phyloP scores from a whole-genome alignment of 805 yeast genomes.

The Lachancea quebecensis region DNA sequence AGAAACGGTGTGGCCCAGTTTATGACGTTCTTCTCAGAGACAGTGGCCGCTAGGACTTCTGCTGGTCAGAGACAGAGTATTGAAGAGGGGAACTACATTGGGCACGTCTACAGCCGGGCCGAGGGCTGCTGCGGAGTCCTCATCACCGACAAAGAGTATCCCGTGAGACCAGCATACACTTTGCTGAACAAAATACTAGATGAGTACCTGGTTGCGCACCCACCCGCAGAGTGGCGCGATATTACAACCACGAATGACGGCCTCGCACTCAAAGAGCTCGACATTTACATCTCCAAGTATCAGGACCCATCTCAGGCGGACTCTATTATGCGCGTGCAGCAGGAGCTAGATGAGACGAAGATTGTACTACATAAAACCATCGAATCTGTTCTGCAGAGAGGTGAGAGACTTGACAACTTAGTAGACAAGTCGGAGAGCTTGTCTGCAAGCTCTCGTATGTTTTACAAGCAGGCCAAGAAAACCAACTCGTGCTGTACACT shows the following conservation, averaged over 20 bases:
- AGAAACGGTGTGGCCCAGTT: slow-evolving; percentile 77
- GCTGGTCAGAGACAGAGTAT: slow-evolving; percentile 91
- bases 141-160: slow-evolving; percentile 92
- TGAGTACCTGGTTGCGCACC: slow-evolving; percentile 80
- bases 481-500: slow-evolving; percentile 84
- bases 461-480: slow-evolving; percentile 95
- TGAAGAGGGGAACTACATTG: slow-evolving; percentile 85
- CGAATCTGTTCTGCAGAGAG: slow-evolving; percentile 89
- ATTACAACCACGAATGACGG: slow-evolving; percentile 37
- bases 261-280: slow-evolving; percentile 42
- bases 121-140: slow-evolving; percentile 91
- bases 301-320: slow-evolving; percentile 98
- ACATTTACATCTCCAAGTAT: slow-evolving; percentile 67
- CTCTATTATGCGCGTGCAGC: slow-evolving; percentile 93
- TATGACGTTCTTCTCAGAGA: slow-evolving; percentile 88
- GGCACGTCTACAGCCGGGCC: slow-evolving; percentile 82
- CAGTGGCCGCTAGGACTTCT: slow-evolving; percentile 81
- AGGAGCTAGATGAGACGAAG: slow-evolving; percentile 95
- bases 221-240: slow-evolving; percentile 60
- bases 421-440: slow-evolving; percentile 95
- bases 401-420: slow-evolving; percentile 88
- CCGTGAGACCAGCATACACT: slow-evolving; percentile 93
- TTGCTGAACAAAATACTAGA: slow-evolving; percentile 84
- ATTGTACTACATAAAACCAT: slow-evolving; percentile 93
- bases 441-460: slow-evolving; percentile 82